A percentile compares a stretch with the other conserved stretches of the same genome.
Evolutionary conservation across 2,329 filamentous ascomycete genomes (phyloP).

Genomic region (Pezicula neosporulosa): DNA sequence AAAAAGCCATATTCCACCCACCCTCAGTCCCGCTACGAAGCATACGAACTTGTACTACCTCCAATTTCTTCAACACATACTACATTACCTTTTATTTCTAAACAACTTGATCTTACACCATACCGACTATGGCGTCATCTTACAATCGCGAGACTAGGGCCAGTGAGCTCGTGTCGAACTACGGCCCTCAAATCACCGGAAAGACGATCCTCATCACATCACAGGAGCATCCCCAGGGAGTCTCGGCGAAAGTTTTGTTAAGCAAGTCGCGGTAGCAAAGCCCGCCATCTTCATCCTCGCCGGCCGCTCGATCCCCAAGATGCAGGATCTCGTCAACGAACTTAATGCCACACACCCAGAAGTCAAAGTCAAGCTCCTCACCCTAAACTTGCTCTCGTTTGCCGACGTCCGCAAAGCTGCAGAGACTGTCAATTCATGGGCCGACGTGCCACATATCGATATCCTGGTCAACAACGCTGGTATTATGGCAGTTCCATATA

Average conservation of each 20-base stretch:
- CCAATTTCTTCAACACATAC: too few species aligned
- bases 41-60: too few species aligned
- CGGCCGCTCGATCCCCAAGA: conserved; percentile 26
- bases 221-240: background rate
- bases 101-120: too few species aligned
- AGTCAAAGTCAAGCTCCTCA: conserved; percentile 16
- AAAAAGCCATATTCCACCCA: too few species aligned
- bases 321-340: conserved; percentile 9
- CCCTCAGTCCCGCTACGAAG: too few species aligned
- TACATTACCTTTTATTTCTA: too few species aligned
- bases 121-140: too few species aligned
- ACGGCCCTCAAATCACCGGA: background rate
- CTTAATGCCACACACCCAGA: background rate
- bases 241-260: background rate
- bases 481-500: conserved; percentile 5
- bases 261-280: background rate
- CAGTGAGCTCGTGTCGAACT: background rate
- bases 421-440: background rate
- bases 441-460: conserved; percentile 1
- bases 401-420: conserved; percentile 25
- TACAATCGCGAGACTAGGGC: background rate
- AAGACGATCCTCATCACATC: background rate
- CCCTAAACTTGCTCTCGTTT: conserved; percentile 30
- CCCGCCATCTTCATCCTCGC: conserved; percentile 13
- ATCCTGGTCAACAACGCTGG: conserved; percentile 9